These are phyloP conservation scores for Botrytis fragariae DNA, from an alignment of 2,329 filamentous ascomycete species.

Conservation along the genomic window DNA sequence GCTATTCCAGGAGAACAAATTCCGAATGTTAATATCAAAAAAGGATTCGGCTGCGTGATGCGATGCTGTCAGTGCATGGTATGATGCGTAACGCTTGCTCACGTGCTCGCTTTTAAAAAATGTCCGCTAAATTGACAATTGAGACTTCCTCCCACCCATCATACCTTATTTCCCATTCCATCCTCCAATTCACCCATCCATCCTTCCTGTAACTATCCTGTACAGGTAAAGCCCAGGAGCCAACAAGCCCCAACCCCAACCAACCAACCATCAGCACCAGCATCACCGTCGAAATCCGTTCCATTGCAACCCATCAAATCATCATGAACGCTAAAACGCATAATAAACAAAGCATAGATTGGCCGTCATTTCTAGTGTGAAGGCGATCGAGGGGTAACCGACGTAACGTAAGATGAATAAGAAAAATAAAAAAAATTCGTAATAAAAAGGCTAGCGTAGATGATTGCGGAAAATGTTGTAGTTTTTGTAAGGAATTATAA, in stretches of 20 bases:
- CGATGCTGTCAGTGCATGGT: background rate
- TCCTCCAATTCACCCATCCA: background rate
- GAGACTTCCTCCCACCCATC: background rate
- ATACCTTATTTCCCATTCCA: background rate
- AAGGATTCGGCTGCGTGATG: background rate
- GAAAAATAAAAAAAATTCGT: background rate
- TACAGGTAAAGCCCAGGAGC: conserved; percentile 12
- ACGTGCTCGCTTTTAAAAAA: background rate
- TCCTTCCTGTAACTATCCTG: background rate
- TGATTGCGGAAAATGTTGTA: background rate
- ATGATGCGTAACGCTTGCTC: background rate
- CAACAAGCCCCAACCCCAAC: conserved; percentile 6
- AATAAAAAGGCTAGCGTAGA: background rate
- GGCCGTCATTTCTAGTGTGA: background rate
- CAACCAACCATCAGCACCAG: background rate
- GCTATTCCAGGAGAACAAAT: conserved; percentile 10
- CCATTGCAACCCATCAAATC: background rate
- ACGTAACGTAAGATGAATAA: background rate
- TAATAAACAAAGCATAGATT: conserved; percentile 4
- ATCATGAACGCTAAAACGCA: conserved; percentile 15
- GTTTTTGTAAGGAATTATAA: conserved; percentile 22
- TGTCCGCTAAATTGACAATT: background rate
- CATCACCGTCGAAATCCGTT: conserved; percentile 1
- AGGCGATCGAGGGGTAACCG: background rate
- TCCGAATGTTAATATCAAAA: background rate